These are phyloP conservation scores for Colletotrichum sp. DNA, from an alignment of 2,329 filamentous ascomycete genomes.

Conservation along the genomic window DNA sequence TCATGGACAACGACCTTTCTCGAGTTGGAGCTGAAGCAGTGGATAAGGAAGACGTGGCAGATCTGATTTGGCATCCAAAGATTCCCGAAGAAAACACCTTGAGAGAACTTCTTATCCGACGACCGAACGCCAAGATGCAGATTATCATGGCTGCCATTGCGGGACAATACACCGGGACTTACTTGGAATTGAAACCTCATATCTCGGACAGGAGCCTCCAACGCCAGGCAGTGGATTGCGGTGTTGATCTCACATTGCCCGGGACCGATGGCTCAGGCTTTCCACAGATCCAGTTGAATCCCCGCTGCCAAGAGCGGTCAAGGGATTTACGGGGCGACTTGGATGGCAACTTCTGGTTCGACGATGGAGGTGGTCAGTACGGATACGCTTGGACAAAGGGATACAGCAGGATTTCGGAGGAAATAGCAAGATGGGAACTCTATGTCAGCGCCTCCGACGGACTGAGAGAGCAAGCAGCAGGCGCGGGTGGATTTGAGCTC, in stretches of 20 bases:
- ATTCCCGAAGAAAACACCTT: slow-evolving; percentile 39
- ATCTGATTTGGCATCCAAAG: slow-evolving; percentile 46
- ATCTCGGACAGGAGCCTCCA: neutral
- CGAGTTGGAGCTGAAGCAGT: slow-evolving; percentile 23
- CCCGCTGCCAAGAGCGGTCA: neutral
- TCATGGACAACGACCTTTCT: slow-evolving; percentile 33
- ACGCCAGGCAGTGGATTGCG: neutral
- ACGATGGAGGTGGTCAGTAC: neutral
- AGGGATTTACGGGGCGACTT: neutral
- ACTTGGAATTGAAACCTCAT: neutral
- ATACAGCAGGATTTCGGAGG: neutral
- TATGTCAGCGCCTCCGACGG: neutral
- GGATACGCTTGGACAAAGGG: neutral
- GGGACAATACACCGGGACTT: slow-evolving; percentile 28
- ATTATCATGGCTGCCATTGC: slow-evolving; percentile 41
- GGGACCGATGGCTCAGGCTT: neutral
- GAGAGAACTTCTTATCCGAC: slow-evolving; percentile 31
- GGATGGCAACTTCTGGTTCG: neutral
- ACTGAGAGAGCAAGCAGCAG: neutral
- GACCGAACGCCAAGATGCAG: slow-evolving; percentile 37
- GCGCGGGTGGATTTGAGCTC: neutral
- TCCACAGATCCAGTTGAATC: neutral
- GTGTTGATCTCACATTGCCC: neutral
- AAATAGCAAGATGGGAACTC: neutral
- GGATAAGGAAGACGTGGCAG: slow-evolving; percentile 27